Conservation (phyloP, 1,284 basidiomycete species). For the Fomitopsis betulina region DNA sequence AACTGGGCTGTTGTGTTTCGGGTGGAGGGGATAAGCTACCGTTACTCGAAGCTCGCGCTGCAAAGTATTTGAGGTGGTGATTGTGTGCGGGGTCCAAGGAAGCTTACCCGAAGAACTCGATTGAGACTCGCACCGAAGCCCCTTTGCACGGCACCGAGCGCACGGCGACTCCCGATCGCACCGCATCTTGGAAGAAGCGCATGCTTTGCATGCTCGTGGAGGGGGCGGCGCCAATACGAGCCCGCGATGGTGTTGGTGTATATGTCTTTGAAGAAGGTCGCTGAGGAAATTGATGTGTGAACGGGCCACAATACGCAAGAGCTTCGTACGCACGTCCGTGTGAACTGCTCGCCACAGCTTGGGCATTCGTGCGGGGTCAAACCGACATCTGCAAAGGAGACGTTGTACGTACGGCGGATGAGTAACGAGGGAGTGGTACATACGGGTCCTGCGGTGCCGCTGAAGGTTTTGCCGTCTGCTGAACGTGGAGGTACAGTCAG, state of each 20-base stretch:
- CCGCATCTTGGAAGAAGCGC: constrained; percentile 3
- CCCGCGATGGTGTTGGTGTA: neutral
- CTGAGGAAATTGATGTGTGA: neutral
- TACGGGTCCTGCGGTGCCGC: constrained; percentile 1
- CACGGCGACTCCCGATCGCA: neutral
- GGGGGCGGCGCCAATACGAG: neutral
- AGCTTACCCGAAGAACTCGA: neutral
- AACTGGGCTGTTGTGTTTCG: neutral
- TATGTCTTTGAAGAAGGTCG: neutral
- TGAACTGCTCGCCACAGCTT: constrained; percentile 1
- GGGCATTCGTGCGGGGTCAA: constrained; percentile 1
- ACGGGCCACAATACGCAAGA: neutral
- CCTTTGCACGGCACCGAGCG: neutral
- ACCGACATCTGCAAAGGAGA: neutral
- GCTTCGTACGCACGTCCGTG: neutral
- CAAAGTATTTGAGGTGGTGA: neutral
- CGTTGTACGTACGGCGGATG: neutral
- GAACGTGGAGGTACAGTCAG: neutral
- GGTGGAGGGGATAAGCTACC: neutral
- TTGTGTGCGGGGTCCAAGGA: neutral
- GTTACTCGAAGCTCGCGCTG: neutral
- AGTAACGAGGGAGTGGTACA: neutral
- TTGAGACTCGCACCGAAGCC: neutral
- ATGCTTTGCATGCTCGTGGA: neutral
- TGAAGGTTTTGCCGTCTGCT: constrained; percentile 1